These are phyloP conservation scores for Meira nashicola DNA, from an alignment of 1,284 basidiomycete species.

Conservation along the genomic window DNA sequence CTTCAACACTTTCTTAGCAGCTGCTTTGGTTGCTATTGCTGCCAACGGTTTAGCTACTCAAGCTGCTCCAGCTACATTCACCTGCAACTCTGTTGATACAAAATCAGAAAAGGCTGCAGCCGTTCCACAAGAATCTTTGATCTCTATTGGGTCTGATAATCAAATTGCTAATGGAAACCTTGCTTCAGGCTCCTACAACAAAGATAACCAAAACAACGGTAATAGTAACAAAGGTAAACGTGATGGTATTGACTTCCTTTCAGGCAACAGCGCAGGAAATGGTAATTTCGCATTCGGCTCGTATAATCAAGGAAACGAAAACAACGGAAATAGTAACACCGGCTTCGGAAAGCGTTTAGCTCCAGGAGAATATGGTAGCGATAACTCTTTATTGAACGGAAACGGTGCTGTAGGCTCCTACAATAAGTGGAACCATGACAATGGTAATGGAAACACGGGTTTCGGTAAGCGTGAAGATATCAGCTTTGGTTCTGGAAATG, in stretches of 20 bases:
- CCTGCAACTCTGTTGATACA: too few relatives aligned
- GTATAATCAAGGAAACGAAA: background rate
- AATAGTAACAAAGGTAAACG: background rate
- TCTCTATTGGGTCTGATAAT: background rate
- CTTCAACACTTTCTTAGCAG: too few relatives aligned
- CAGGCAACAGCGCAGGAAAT: slow-evolving; percentile 1
- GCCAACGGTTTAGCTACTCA: too few relatives aligned
- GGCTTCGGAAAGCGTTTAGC: background rate
- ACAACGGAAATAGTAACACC: background rate
- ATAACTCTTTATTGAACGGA: too few relatives aligned
- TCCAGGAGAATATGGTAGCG: too few relatives aligned
- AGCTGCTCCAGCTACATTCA: too few relatives aligned
- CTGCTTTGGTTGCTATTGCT: too few relatives aligned
- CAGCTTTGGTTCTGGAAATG: background rate
- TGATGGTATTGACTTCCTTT: background rate
- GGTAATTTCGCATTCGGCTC: background rate
- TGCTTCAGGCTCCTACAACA: slow-evolving; percentile 1
- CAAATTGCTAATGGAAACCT: background rate
- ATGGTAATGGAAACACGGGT: background rate
- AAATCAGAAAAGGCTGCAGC: too few relatives aligned
- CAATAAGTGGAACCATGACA: background rate
- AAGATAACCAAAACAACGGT: background rate
- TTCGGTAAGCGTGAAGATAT: background rate
- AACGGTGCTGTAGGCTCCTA: background rate
- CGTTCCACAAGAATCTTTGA: too few relatives aligned